Percentiles rank a stretch among this genome's conserved stretches.
Conservation (phyloP, 1,284 basidiomycete species). For the Somion occarium region DNA sequence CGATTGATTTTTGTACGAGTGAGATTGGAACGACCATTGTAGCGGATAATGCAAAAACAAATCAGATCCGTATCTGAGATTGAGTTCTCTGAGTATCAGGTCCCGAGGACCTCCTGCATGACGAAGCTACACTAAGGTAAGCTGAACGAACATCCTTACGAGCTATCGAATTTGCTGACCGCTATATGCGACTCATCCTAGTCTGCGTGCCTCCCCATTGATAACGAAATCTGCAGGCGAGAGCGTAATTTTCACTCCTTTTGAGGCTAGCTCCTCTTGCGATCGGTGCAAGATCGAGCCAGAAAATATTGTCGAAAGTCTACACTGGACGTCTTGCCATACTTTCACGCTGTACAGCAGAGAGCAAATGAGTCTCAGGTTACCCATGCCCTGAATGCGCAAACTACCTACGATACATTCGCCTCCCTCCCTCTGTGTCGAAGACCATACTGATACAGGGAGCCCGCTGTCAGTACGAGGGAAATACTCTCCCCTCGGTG, state of each 20-base stretch:
- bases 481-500: slow-evolving; percentile 22
- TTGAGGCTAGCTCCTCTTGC: background rate
- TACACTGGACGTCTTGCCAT: slow-evolving; percentile 38
- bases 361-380: background rate
- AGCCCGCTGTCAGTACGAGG: slow-evolving; percentile 27
- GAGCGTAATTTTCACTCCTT: slow-evolving; percentile 2
- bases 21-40: background rate
- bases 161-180: too few relatives aligned
- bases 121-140: too few relatives aligned
- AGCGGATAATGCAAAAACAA: background rate
- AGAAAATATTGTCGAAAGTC: slow-evolving; percentile 31
- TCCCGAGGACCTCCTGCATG: too few relatives aligned
- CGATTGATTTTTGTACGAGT: background rate
- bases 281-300: slow-evolving; percentile 3
- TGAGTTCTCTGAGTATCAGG: too few relatives aligned
- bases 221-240: too few relatives aligned
- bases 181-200: too few relatives aligned
- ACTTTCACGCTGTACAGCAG: slow-evolving; percentile 31
- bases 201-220: too few relatives aligned
- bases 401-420: slow-evolving; percentile 25
- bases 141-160: too few relatives aligned
- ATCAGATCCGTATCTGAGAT: too few relatives aligned
- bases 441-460: slow-evolving; percentile 25
- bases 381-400: too few relatives aligned
- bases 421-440: slow-evolving; percentile 28